Conservation (phyloP, 768 basidiomycete species). For the Panus rudis region DNA sequence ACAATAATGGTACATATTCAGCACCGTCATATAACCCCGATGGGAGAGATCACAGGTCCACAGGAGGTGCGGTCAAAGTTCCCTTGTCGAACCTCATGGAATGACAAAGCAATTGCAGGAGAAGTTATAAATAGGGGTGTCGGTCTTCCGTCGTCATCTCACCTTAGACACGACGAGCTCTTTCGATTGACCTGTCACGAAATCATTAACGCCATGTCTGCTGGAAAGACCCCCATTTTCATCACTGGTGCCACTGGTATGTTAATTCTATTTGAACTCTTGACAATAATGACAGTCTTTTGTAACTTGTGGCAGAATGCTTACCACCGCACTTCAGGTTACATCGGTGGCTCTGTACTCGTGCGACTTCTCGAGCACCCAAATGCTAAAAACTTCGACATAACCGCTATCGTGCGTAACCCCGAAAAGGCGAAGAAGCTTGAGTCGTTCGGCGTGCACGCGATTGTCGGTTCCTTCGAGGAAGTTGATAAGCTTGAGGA, state of each 20-base stretch:
- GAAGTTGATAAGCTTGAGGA: slow-evolving; percentile 33
- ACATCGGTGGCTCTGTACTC: slow-evolving; percentile 30
- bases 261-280: not conserved
- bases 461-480: slow-evolving; percentile 13
- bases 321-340: too few species aligned
- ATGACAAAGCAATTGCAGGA: too few species aligned
- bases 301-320: too few species aligned
- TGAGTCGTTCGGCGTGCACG: slow-evolving; percentile 15
- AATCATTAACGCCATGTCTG: not conserved
- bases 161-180: too few species aligned
- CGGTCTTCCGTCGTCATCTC: too few species aligned
- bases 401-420: slow-evolving; percentile 40
- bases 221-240: not conserved
- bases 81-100: too few species aligned
- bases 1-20: too few species aligned
- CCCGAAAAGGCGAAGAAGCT: slow-evolving; percentile 26
- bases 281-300: not conserved
- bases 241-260: not conserved
- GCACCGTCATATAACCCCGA: too few species aligned
- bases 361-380: slow-evolving; percentile 39
- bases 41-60: too few species aligned
- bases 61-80: too few species aligned
- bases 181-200: too few species aligned
- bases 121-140: too few species aligned
- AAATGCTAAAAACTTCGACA: slow-evolving; percentile 32